Percentiles rank a stretch among this genome's conserved stretches.
Conservation (phyloP, 352 stramenopile species). For the Phytophthora uliginosa region DNA sequence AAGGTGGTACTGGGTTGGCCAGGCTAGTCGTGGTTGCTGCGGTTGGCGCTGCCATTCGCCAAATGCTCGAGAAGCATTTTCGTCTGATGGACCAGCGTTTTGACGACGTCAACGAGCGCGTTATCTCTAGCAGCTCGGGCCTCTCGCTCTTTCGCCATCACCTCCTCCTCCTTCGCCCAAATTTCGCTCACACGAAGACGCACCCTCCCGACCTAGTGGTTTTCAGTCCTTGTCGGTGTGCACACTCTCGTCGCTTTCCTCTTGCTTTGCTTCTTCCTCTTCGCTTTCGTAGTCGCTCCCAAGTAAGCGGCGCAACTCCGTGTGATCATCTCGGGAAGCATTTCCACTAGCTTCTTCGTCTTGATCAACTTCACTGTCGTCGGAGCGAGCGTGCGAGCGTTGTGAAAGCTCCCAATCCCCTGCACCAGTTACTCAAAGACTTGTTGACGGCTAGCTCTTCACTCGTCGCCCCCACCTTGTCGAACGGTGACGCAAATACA, state of each 20-base stretch:
- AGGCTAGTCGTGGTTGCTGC: not conserved
- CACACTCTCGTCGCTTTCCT: not conserved
- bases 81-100: not conserved
- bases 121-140: slow-evolving; percentile 3
- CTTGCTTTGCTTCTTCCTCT: not conserved
- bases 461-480: no score
- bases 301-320: not conserved
- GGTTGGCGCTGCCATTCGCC: no score
- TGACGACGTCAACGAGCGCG: not conserved
- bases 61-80: slow-evolving; percentile 3
- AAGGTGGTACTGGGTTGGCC: no score
- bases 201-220: not conserved
- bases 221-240: not conserved
- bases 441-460: no score
- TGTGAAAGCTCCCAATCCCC: no score
- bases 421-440: no score
- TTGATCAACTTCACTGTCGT: not conserved
- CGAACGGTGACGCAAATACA: slow-evolving; percentile 16
- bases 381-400: no score
- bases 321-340: no score
- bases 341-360: not conserved
- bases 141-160: slow-evolving; percentile 12
- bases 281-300: slow-evolving; percentile 2
- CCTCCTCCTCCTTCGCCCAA: not conserved
- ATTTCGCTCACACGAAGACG: slow-evolving; percentile 6